phyloP scores from a whole-genome alignment of 495 filamentous ascomycete genomes.

The Hypoxylon fragiforme region DNA sequence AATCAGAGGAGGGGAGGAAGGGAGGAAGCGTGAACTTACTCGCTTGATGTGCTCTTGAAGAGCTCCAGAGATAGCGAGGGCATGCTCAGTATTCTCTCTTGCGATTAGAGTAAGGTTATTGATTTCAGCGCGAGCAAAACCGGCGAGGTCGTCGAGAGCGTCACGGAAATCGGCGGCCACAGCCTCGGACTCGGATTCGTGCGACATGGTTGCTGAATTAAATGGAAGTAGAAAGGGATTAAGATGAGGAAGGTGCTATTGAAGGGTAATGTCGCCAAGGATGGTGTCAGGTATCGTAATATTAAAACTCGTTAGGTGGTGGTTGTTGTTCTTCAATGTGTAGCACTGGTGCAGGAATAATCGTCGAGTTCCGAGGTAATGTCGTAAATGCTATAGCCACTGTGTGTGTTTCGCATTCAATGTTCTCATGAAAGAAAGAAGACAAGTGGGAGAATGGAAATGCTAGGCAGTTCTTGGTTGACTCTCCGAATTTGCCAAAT shows the following conservation, averaged over 20 bases:
- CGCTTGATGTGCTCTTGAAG: slow-evolving; percentile 89
- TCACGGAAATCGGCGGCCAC: slow-evolving; percentile 94
- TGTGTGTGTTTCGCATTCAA: slow-evolving; percentile 33
- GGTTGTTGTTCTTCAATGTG: slow-evolving; percentile 3
- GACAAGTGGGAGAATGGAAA: slow-evolving; percentile 33
- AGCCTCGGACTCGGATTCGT: slow-evolving; percentile 74
- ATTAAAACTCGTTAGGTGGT: background rate
- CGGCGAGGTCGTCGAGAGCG: slow-evolving; percentile 85
- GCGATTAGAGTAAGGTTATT: slow-evolving; percentile 94
- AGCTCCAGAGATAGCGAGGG: slow-evolving; percentile 83
- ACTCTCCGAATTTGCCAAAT: slow-evolving; percentile 24
- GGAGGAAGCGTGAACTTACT: slow-evolving; percentile 61
- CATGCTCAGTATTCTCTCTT: slow-evolving; percentile 93
- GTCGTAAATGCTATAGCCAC: slow-evolving; percentile 30
- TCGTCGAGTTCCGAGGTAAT: slow-evolving; percentile 16
- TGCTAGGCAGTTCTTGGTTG: slow-evolving; percentile 24
- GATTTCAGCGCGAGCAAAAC: slow-evolving; percentile 90
- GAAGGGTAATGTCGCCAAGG: slow-evolving; percentile 13
- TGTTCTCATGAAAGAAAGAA: slow-evolving; percentile 31
- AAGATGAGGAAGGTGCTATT: no score
- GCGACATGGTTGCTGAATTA: slow-evolving; percentile 62
- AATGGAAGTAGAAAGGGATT: slow-evolving; percentile 15
- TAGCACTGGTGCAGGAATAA: slow-evolving; percentile 24
- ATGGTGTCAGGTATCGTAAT: slow-evolving; percentile 1
- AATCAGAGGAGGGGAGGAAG: background rate